Conservation (phyloP, 768 basidiomycete genomes). For the Calocybe gangraenosa region DNA sequence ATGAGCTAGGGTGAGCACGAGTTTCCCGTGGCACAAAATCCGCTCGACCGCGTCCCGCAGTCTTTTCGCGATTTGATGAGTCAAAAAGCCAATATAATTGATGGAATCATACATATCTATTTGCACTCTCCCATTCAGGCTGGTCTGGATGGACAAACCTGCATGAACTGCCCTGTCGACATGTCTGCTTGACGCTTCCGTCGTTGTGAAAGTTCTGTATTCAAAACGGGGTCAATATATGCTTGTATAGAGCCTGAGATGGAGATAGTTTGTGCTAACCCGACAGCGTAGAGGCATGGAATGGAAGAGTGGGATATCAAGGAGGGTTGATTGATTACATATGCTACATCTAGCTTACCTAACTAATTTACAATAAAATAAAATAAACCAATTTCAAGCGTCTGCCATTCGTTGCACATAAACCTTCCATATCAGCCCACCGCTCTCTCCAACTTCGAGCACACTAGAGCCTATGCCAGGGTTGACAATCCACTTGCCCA, state of each 20-base stretch:
- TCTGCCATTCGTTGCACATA: conserved; percentile 47
- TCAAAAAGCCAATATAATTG: too few relatives aligned
- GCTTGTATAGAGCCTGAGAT: too few relatives aligned
- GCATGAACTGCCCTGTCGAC: conserved; percentile 13
- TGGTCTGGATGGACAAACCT: conserved; percentile 22
- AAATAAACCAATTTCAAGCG: background rate
- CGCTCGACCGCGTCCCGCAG: too few relatives aligned
- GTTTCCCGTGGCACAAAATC: too few relatives aligned
- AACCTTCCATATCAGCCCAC: conserved; percentile 67
- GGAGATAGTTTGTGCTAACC: conserved; percentile 8
- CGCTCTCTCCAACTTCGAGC: conserved; percentile 71
- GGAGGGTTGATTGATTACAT: background rate
- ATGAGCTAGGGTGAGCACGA: background rate
- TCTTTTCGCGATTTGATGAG: too few relatives aligned
- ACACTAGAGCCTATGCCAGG: conserved; percentile 55
- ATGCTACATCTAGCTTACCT: too few relatives aligned
- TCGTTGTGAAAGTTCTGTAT: conserved; percentile 20
- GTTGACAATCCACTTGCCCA: conserved; percentile 59
- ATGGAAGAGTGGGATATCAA: background rate
- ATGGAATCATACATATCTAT: conserved; percentile 2
- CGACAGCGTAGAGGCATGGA: conserved; percentile 11
- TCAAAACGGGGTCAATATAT: background rate
- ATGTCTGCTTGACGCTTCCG: conserved; percentile 16
- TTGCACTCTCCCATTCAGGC: conserved; percentile 17
- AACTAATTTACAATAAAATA: conserved; percentile 13